Conservation (phyloP, 192 early-diverging fungal species). For the Linnemannia elongata region DNA sequence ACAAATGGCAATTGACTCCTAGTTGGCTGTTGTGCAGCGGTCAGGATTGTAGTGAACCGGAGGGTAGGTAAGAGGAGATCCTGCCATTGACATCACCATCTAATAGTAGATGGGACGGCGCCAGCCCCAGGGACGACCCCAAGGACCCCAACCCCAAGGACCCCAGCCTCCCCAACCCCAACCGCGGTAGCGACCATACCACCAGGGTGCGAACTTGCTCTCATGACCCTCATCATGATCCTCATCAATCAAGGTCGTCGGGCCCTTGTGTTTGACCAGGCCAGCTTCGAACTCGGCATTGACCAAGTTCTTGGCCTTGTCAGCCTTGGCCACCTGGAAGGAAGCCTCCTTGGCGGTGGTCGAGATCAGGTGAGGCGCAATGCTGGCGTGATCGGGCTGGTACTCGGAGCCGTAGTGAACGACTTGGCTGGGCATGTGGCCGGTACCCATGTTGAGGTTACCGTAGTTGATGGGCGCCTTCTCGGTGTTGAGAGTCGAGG, state of each 20-base stretch:
- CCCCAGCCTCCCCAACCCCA: slow-evolving; percentile 13
- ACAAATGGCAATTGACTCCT: neutral
- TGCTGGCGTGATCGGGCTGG: slow-evolving; percentile 39
- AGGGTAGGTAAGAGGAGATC: neutral
- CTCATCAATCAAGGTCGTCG: neutral
- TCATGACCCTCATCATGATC: slow-evolving; percentile 14
- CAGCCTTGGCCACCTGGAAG: slow-evolving; percentile 43
- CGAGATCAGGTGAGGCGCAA: slow-evolving; percentile 31
- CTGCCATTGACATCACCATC: neutral
- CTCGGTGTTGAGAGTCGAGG: slow-evolving; percentile 35
- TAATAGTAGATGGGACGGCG: neutral
- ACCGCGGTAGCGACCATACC: neutral
- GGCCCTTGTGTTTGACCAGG: neutral
- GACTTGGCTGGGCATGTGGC: slow-evolving; percentile 46
- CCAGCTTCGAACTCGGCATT: slow-evolving; percentile 35
- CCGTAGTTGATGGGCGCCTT: slow-evolving; percentile 47
- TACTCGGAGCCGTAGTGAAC: slow-evolving; percentile 49
- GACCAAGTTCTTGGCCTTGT: slow-evolving; percentile 20
- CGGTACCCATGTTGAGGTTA: slow-evolving; percentile 47
- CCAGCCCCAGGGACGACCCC: slow-evolving; percentile 9
- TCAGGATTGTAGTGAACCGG: neutral
- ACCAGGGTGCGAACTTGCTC: slow-evolving; percentile 4
- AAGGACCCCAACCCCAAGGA: slow-evolving; percentile 14
- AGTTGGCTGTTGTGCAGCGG: neutral
- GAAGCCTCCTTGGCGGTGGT: slow-evolving; percentile 38